Base-by-base conservation (phyloP, 2,329 filamentous ascomycete genomes). In the Berkeleyomyces basicola region DNA sequence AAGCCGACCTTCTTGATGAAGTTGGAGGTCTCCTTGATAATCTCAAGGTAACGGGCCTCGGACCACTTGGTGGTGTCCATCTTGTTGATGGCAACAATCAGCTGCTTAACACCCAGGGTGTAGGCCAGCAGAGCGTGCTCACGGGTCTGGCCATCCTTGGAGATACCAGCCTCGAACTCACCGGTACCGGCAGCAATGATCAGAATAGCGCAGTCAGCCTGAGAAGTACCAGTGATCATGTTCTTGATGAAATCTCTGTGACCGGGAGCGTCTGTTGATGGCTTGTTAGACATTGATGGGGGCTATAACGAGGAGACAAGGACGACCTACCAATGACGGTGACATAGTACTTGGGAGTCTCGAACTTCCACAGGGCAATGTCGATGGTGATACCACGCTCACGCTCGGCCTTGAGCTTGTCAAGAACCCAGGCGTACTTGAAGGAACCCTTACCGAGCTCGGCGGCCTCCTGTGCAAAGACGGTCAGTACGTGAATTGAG, bases 81-180 rank as follows among this genome's bases (percentile, higher is more conserved):
- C 90, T 99, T 99, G 91, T 99, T 99, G 86, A 97, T 95, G 81
- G 93, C 93, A 73, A 97, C 92, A 76, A 99, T 97, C 83, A 99
- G 90, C 86, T 99, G 92, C 84, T 89, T 92, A 75, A 99, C 93
- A 93, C 93, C 93, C 68, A 99, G 89, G 79, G 93, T 97, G 89
- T 93, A 97, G 79, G 93, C 92, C 76, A 99, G 91, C 74, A 99
- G 89, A 81, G 93, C 93, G 89, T 99, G 93, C 90, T 99, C 93
- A 89, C 93, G 93, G 73, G 93, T 99, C 89, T 99, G 93, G 79
- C 93, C 93, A 90, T 97, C 93, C 90, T 99, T 99, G 87, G 93
- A 97, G 88, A 99, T 99, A 97, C 93, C 93, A 87, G 93, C 93
- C 87, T 99, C 93, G 87, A 99, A 99, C 86, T 99, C 93, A 96